A percentile compares a stretch with the other conserved stretches of the same genome.
phyloP scores from a whole-genome alignment of 768 basidiomycete genomes.

The Coprinellus micaceus region DNA sequence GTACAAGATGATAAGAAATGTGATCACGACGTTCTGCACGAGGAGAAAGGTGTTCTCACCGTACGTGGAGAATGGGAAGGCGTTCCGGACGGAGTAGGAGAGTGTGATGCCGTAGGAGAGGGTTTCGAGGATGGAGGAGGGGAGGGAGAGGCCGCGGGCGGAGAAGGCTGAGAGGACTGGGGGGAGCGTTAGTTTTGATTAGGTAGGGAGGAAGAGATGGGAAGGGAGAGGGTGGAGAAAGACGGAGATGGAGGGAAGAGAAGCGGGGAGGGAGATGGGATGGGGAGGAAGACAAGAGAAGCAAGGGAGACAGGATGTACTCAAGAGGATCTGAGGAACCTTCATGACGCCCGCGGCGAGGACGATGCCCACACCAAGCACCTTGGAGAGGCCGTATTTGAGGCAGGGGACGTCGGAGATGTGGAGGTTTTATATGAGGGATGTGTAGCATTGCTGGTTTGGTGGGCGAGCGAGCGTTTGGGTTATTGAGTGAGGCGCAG shows the following conservation, averaged over 20 bases:
- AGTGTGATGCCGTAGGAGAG: slow-evolving; percentile 86
- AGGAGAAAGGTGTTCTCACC: slow-evolving; percentile 96
- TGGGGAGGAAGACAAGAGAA: not conserved
- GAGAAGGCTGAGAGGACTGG: slow-evolving; percentile 70
- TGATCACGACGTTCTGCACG: slow-evolving; percentile 84
- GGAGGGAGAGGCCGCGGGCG: slow-evolving; percentile 82
- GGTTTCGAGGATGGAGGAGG: slow-evolving; percentile 89
- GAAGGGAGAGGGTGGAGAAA: too few relatives aligned
- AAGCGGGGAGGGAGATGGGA: too few relatives aligned
- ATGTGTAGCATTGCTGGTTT: slow-evolving; percentile 80
- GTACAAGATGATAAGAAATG: slow-evolving; percentile 79
- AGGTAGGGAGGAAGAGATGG: too few relatives aligned
- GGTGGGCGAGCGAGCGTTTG: not conserved
- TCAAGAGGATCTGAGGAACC: slow-evolving; percentile 86
- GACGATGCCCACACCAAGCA: slow-evolving; percentile 88
- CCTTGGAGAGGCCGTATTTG: slow-evolving; percentile 90
- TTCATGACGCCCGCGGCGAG: slow-evolving; percentile 94
- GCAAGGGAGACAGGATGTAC: slow-evolving; percentile 38
- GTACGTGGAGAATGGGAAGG: slow-evolving; percentile 94
- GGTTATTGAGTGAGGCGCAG: too few relatives aligned
- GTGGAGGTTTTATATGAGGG: slow-evolving; percentile 84
- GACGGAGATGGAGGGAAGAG: too few relatives aligned
- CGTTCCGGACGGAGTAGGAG: slow-evolving; percentile 79
- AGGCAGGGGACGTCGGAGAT: slow-evolving; percentile 75
- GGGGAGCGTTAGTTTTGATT: too few relatives aligned